phyloP scores from a whole-genome alignment of 176 grass and related monocot genomes.

The Saccharum officinarum region DNA sequence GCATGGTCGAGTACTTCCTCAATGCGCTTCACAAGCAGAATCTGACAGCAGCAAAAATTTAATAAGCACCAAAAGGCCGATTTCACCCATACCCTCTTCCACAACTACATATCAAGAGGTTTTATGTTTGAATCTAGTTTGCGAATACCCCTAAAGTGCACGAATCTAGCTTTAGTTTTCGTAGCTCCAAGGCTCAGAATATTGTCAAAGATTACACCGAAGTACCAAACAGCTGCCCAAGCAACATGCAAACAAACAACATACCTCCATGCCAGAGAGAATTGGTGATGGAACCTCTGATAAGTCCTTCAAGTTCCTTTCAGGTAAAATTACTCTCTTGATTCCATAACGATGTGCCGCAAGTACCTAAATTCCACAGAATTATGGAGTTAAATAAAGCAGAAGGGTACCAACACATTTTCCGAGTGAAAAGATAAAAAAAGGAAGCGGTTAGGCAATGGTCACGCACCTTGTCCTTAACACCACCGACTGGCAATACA shows the following conservation, averaged over 20 bases:
- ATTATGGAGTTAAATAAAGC: conserved; percentile 2
- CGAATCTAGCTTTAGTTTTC: not conserved
- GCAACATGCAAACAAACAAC: conserved; percentile 7
- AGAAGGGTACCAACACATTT: not conserved
- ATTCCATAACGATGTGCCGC: conserved; percentile 93
- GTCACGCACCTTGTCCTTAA: conserved; percentile 86
- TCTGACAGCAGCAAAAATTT: conserved; percentile 45
- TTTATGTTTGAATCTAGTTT: not conserved
- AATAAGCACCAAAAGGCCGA: not conserved
- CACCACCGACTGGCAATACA: conserved; percentile 92
- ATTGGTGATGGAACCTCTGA: conserved; percentile 80
- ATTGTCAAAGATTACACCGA: not conserved
- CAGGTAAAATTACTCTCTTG: conserved; percentile 96
- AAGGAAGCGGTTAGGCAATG: not conserved
- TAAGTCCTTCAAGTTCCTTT: conserved; percentile 94
- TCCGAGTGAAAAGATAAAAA: not conserved
- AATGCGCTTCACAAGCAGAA: conserved; percentile 87
- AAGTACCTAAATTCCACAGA: conserved; percentile 63
- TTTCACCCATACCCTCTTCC: not conserved
- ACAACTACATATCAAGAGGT: not conserved
- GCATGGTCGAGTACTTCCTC: conserved; percentile 94
- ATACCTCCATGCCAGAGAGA: conserved; percentile 88
- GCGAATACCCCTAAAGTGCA: not conserved
- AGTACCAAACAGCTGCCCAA: not conserved
- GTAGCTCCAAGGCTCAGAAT: not conserved